Evolutionary conservation across 305 asterid species (phyloP).

Genomic region (Fraxinus angustifolia): DNA sequence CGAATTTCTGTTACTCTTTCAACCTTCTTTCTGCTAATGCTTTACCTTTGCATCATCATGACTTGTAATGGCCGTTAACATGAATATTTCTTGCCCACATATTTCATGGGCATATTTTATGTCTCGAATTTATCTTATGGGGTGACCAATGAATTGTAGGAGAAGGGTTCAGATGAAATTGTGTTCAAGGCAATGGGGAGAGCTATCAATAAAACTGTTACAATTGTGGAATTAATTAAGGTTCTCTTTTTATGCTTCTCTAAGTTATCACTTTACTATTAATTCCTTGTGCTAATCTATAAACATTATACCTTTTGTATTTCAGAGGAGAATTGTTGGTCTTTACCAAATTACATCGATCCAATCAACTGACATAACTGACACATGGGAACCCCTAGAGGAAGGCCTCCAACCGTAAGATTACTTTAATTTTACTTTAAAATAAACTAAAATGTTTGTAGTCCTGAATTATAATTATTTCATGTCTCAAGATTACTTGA

Average conservation of each 20-base stretch:
- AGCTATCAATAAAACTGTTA: constrained; percentile 69
- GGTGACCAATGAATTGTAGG: constrained; percentile 34
- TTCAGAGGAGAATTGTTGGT: constrained; percentile 90
- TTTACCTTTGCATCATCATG: not conserved
- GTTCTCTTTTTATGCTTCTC: constrained; percentile 20
- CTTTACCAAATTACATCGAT: constrained; percentile 87
- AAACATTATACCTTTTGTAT: constrained; percentile 3
- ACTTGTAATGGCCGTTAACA: not conserved
- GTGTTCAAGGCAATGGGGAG: constrained; percentile 80
- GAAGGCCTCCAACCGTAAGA: constrained; percentile 93
- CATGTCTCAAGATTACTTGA: constrained; percentile 2
- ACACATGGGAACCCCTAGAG: constrained; percentile 98
- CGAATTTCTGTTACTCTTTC: not conserved
- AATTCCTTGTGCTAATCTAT: constrained; percentile 21
- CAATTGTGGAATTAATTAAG: constrained; percentile 70
- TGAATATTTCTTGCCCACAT: not conserved
- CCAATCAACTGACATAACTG: constrained; percentile 85
- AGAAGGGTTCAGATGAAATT: constrained; percentile 58
- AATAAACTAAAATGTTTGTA: not conserved
- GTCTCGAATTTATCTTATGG: not conserved
- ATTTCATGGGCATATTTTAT: not conserved
- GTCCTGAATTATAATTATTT: not conserved
- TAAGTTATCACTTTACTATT: not conserved
- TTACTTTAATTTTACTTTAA: not conserved
- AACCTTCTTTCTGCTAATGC: not conserved